These are phyloP conservation scores for Linnemannia elongata DNA, from an alignment of 192 early-diverging fungal species.

Conservation along the genomic window DNA sequence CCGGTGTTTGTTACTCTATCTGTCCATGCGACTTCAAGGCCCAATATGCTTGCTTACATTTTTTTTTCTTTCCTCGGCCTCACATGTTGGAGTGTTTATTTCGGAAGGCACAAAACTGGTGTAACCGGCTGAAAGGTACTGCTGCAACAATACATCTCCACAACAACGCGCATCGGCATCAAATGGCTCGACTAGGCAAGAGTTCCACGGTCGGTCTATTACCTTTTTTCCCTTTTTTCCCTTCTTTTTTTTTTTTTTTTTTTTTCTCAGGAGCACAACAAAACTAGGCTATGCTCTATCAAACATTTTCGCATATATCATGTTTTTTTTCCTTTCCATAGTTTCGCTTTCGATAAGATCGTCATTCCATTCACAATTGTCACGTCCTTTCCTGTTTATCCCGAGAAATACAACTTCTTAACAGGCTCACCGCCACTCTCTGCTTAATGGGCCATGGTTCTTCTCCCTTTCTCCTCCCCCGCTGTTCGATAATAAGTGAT, in stretches of 20 bases:
- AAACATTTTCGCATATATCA: neutral
- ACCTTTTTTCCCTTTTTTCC: neutral
- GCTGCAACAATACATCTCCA: neutral
- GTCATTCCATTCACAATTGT: neutral
- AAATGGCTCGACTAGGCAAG: neutral
- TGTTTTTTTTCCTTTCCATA: neutral
- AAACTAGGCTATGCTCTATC: neutral
- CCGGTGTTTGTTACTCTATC: neutral
- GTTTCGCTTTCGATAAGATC: neutral
- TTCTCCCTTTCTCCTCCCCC: neutral
- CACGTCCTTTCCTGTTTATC: neutral
- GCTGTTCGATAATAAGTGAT: neutral
- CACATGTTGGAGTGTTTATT: neutral
- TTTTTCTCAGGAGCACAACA: neutral
- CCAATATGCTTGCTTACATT: neutral
- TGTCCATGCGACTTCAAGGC: neutral
- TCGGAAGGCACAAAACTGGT: slow-evolving; percentile 10
- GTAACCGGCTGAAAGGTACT: neutral
- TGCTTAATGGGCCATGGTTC: neutral
- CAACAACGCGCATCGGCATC: neutral
- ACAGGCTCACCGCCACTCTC: neutral
- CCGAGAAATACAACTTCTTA: neutral
- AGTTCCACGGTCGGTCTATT: neutral
- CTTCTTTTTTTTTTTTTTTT: neutral
- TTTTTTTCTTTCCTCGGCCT: neutral